Conservation (phyloP, 2,329 filamentous ascomycete species). For the Verticillium zaregamsianum region DNA sequence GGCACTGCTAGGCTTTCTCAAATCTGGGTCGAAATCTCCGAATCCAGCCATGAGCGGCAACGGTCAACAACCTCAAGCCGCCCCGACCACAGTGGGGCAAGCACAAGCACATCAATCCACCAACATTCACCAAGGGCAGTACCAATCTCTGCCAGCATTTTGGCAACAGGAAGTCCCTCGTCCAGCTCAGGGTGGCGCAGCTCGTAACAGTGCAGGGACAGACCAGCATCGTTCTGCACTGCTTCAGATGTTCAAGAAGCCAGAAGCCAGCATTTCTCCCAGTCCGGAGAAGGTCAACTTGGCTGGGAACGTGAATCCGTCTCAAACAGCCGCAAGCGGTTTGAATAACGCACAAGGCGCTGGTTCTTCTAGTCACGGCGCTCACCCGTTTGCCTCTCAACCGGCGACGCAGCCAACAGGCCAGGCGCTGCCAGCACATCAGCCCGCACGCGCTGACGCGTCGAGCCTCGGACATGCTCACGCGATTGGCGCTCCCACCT, state of each 20-base stretch:
- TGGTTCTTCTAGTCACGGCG: not conserved
- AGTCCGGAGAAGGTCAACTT: not conserved
- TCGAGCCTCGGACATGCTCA: not conserved
- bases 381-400: not conserved
- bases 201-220: not conserved
- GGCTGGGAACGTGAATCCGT: not conserved
- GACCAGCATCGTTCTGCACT: slow-evolving; percentile 40
- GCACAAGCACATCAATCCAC: not conserved
- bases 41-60: not conserved
- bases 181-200: not conserved
- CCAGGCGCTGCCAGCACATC: not conserved
- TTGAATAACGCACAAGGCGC: not conserved
- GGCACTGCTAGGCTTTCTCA: slow-evolving; percentile 37
- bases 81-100: not conserved
- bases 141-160: not conserved
- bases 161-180: not conserved
- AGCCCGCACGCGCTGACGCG: not conserved
- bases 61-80: not conserved
- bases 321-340: not conserved
- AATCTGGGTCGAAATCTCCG: slow-evolving; percentile 16
- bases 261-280: slow-evolving; percentile 14
- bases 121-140: not conserved
- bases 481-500: not conserved
- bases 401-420: not conserved
- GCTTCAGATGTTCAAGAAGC: slow-evolving; percentile 51